A percentile compares a stretch with the other conserved stretches of the same genome.
Conservation (phyloP, 2,329 filamentous ascomycete genomes). For the Dryadomyces sulphureus region DNA sequence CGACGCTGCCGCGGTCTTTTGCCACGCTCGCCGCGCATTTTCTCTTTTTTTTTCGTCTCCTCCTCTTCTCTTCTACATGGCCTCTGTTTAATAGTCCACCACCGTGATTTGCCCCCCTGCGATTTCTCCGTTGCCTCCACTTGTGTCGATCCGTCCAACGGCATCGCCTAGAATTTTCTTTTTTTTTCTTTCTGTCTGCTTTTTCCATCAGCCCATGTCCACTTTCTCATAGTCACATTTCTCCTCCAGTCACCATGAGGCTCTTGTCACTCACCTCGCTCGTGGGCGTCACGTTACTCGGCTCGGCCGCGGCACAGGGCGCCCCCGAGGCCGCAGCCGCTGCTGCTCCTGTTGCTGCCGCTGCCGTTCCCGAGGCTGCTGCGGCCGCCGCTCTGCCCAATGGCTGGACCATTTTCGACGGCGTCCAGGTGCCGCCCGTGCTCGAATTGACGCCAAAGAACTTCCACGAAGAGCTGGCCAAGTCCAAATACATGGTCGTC, state of each 20-base stretch:
- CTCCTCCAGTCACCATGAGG: constrained; percentile 22
- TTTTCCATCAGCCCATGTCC: too few species aligned
- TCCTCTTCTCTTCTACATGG: not conserved
- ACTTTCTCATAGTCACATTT: not conserved
- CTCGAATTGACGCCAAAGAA: constrained; percentile 42
- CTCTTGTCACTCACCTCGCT: constrained; percentile 29
- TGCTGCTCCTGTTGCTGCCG: not conserved
- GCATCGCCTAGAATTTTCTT: too few species aligned
- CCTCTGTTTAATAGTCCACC: not conserved
- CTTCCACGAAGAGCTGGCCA: constrained; percentile 40
- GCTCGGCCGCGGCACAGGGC: constrained; percentile 26
- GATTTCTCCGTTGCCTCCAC: not conserved
- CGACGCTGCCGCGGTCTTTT: too few species aligned
- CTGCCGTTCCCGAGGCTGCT: not conserved
- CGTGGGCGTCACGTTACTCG: constrained; percentile 28
- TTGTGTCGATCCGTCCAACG: not conserved
- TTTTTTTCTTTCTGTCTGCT: not conserved
- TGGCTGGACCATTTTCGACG: constrained; percentile 46
- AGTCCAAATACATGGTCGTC: constrained; percentile 36
- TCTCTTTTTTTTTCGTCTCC: too few species aligned
- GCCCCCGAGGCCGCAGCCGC: constrained; percentile 32
- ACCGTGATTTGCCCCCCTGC: too few species aligned
- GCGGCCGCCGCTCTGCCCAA: constrained; percentile 21
- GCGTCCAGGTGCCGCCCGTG: constrained; percentile 49
- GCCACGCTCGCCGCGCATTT: not conserved